phyloP scores from a whole-genome alignment of 2,329 filamentous ascomycete species.

The Macrophomina pseudophaseolina region DNA sequence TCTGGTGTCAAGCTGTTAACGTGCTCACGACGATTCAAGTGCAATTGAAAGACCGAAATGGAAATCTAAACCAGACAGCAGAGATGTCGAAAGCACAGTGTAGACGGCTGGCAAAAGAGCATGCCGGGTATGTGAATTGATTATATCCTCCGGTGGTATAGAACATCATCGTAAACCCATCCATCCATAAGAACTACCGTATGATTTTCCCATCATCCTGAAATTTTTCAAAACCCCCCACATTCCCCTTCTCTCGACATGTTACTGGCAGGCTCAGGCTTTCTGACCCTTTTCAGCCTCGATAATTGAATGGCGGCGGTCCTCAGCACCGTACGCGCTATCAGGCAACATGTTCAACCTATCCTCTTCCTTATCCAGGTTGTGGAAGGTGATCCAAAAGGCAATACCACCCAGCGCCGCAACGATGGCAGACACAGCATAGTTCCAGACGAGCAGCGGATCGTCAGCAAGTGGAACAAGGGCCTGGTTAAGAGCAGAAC shows the following conservation, averaged over 20 bases:
- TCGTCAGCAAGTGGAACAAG: conserved; percentile 66
- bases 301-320: conserved; percentile 34
- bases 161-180: not conserved
- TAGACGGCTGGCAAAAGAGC: not conserved
- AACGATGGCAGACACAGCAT: conserved; percentile 66
- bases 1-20: too few species aligned
- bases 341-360: conserved; percentile 65
- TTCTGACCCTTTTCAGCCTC: conserved; percentile 8
- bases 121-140: not conserved
- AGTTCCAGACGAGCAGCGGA: conserved; percentile 75
- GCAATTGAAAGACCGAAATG: too few species aligned
- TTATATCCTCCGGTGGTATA: not conserved
- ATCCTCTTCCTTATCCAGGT: conserved; percentile 72
- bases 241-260: not conserved
- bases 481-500: conserved; percentile 72
- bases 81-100: too few species aligned
- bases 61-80: too few species aligned
- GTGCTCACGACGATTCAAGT: too few species aligned
- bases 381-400: conserved; percentile 72
- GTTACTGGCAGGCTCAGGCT: not conserved
- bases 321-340: conserved; percentile 40
- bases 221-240: not conserved
- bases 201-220: not conserved
- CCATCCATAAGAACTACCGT: not conserved
- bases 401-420: conserved; percentile 65